Evolutionary conservation across 2,329 filamentous ascomycete genomes (phyloP), one percentile per base, ranked within the genome.

Genomic region (Cadophora luteo-olivacea): DNA sequence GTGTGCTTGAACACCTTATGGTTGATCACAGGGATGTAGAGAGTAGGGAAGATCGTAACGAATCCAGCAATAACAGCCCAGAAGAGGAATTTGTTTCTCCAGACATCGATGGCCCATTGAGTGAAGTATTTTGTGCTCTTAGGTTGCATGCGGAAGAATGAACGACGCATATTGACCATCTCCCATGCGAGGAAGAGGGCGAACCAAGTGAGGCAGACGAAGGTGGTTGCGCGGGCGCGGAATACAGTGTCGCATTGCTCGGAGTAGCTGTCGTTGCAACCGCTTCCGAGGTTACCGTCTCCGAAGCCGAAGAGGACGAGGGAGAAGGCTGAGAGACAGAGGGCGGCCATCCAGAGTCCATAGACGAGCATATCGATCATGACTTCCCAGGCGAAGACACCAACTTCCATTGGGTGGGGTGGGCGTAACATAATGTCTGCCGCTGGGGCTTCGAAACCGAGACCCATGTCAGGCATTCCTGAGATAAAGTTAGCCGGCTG

Each of bases 281-380:
- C 79, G 6, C 71, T 71, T 0, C 87, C 89, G 0, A 92, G 84
- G 54, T 86, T 78, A 33, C 82, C 83, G 38, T 80, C 74, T 19
- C 88, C 87, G 70, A 85, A 86, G 25, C 84, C 85, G 76, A 87
- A 92, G 68, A 91, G 81, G 19, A 91, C 87, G 11, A 92, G 82
- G 0, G 85, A 81, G 79, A 92, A 92, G 54, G 86, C 82, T 4
- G 84, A 81, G 1, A 91, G 84, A 73, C 87, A 90, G 70, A 92
- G 88, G 1, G 84, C 86, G 1, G 91, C 91, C 88, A 95, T 93
- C 83, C 92, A 90, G 72, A 89, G 76, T 29, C 93, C 93, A 76
- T 95, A 94, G 22, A 93, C 88, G 12, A 93, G 77, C 86, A 94
- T 94, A 79, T 96, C 93, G 71, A 91, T 80, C 60, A 94, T 85